Base-by-base conservation (phyloP, 371 early-diverging fungal genomes). In the Thermomucor indicae-seudaticae region DNA sequence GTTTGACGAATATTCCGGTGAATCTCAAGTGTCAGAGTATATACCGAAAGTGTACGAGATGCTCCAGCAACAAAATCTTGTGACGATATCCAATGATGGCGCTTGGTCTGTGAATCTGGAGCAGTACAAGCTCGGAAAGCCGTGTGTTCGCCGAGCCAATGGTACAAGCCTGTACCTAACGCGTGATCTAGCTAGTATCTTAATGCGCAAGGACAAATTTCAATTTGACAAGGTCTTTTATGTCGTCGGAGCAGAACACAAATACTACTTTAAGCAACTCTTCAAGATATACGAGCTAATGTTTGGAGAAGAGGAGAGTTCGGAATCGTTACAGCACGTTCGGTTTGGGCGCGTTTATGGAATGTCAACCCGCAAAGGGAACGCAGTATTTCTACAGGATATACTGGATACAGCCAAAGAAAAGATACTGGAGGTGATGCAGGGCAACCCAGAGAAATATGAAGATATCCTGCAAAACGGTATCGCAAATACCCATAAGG, bases 1-100 rank as follows among this genome's bases (percentile, higher is more conserved):
- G 22, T 99, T 99, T 74, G 98, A 98, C 59, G 80, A 89, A 8
- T 99, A 96, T 73, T 93, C 96, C 0, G 98, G 99, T 31, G 99
- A 99, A 72, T 95, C 97, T 4, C 75, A 90, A 60, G 92, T 89
- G 43, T 81, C 81, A 6, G 62, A 68, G 23, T 81, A 81, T 51
- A 89, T 92, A 48, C 62, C 78, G 6, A 73, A 79, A 24, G 88
- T 90, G 11, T 73, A 90, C 39, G 54, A 81, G 23, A 67, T 86
- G 42, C 75, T 89, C 19, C 41, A 70, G 7, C 71, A 46, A 31
- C 42, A 44, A 11, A 22, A 43, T 24, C 44, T 56, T 20, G 32
- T 56, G 30, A 37, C 25, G 6, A 17, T 19, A 23, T 50, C 57
- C 3, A 6, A 6, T 1, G 75, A 90, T 27, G 92, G 91, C 7